phyloP scores from a whole-genome alignment of 2,329 filamentous ascomycete genomes.

The Calonectria hongkongensis region DNA sequence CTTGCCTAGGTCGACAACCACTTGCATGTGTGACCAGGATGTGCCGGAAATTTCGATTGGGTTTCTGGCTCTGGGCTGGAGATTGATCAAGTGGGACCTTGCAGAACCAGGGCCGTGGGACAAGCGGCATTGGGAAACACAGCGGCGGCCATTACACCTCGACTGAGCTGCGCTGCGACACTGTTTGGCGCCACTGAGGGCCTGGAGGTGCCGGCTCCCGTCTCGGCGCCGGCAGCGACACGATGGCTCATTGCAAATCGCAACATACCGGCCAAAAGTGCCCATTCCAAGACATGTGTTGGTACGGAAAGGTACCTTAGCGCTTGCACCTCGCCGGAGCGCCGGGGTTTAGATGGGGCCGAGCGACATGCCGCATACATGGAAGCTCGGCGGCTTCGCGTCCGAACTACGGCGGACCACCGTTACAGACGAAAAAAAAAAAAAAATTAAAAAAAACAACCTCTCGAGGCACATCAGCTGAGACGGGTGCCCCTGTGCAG shows the following conservation, averaged over 20 bases:
- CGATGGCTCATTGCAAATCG: neutral
- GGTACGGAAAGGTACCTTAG: conserved; percentile 11
- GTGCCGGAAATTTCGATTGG: conserved; percentile 27
- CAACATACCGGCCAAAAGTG: conserved; percentile 1
- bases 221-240: conserved; percentile 31
- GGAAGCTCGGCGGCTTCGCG: conserved; percentile 48
- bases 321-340: conserved; percentile 41
- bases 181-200: neutral
- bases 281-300: conserved; percentile 29
- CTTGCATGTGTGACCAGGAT: conserved; percentile 34
- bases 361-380: conserved; percentile 42
- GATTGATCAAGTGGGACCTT: conserved; percentile 34
- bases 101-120: conserved; percentile 35
- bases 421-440: neutral
- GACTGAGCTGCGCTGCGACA: conserved; percentile 30
- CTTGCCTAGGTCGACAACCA: conserved; percentile 5
- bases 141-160: conserved; percentile 12
- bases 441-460: neutral
- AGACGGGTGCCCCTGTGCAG: conserved; percentile 6
- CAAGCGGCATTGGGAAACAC: conserved; percentile 22
- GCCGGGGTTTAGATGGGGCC: conserved; percentile 43
- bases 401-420: conserved; percentile 34
- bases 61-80: conserved; percentile 32
- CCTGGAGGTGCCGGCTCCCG: conserved; percentile 38
- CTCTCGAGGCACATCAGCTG: conserved; percentile 12